These are phyloP conservation scores for Jackrogersella multiformis DNA, from an alignment of 495 filamentous ascomycete species.

Conservation along the genomic window DNA sequence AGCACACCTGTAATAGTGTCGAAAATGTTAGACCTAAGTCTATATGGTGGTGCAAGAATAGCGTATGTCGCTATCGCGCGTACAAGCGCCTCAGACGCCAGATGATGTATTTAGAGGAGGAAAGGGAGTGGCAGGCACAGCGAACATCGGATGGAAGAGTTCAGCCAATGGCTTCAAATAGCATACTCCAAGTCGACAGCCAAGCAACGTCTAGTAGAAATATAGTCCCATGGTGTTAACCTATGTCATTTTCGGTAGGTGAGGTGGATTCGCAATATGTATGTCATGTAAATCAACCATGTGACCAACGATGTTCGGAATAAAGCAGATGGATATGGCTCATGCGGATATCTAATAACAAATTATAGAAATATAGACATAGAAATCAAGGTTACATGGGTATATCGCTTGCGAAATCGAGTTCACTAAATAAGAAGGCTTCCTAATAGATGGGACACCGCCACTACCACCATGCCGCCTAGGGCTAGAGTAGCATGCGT, in stretches of 20 bases:
- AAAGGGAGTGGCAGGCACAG: conserved; percentile 5
- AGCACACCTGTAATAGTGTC: not conserved
- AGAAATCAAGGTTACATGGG: not conserved
- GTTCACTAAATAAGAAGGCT: conserved; percentile 19
- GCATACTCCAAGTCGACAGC: not conserved
- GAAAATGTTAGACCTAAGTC: conserved; percentile 4
- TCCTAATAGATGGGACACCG: not conserved
- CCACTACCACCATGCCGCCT: not conserved
- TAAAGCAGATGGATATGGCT: not conserved
- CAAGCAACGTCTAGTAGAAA: not conserved
- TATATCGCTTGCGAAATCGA: not conserved
- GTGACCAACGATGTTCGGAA: not conserved
- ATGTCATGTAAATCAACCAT: no score
- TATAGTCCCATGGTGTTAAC: not conserved
- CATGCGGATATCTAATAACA: not conserved
- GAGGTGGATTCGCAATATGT: no score
- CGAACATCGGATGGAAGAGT: not conserved
- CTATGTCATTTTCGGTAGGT: no score
- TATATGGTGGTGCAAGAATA: conserved; percentile 24
- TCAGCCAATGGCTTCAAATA: not conserved
- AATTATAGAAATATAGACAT: not conserved
- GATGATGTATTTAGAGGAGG: conserved; percentile 23
- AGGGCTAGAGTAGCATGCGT: conserved; percentile 8
- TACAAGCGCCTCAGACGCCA: conserved; percentile 21
- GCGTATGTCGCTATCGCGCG: conserved; percentile 21